Percentiles rank a stretch among this genome's conserved stretches.
These are phyloP conservation scores for Botryotinia globosa DNA, from an alignment of 2,329 filamentous ascomycete genomes.

Conservation along the genomic window DNA sequence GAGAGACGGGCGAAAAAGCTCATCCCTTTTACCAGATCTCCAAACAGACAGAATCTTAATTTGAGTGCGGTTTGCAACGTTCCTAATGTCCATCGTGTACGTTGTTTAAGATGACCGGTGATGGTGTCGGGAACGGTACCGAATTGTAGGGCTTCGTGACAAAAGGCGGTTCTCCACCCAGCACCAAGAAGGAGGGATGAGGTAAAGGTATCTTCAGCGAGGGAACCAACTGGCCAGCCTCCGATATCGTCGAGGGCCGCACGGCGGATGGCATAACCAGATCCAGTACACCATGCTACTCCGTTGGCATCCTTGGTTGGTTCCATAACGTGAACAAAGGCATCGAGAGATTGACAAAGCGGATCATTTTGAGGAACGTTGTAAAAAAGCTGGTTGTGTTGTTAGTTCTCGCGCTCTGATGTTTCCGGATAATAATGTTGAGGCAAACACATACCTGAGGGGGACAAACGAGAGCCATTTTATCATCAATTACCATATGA, in stretches of 20 bases:
- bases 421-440: fast-evolving
- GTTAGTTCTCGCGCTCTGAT: not conserved
- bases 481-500: conserved; percentile 54
- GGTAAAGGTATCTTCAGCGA: conserved; percentile 60
- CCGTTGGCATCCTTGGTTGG: conserved; percentile 45
- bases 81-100: conserved; percentile 47
- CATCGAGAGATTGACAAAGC: conserved; percentile 53
- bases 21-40: conserved; percentile 53
- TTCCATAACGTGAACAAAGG: conserved; percentile 55
- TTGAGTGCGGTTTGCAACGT: conserved; percentile 56
- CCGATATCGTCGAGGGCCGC: conserved; percentile 59
- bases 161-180: conserved; percentile 61
- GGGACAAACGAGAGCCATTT: conserved; percentile 58
- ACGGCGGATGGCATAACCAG: conserved; percentile 59
- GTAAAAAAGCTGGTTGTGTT: conserved; percentile 51
- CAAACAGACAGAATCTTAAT: conserved; percentile 58
- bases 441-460: conserved; percentile 44
- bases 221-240: conserved; percentile 57
- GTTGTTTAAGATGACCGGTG: conserved; percentile 54
- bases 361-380: conserved; percentile 58
- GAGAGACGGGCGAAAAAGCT: conserved; percentile 56
- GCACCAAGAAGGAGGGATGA: conserved; percentile 57
- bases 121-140: conserved; percentile 58
- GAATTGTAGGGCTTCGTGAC: conserved; percentile 59
- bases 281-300: conserved; percentile 64